phyloP scores from a whole-genome alignment of 164 flowering plant genomes.

The Piper longum region DNA sequence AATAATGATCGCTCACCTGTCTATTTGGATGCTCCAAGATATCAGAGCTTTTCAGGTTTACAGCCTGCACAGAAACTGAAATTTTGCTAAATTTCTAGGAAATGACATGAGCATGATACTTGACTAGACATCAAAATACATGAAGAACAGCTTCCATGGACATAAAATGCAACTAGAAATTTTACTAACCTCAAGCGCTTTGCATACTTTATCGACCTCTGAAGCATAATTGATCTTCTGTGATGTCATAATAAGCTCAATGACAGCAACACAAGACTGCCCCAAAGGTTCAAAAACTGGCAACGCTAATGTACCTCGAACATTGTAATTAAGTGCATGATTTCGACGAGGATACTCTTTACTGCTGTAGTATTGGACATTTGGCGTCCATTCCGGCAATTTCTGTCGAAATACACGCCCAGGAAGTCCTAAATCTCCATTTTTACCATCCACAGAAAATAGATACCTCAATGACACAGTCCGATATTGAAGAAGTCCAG shows the following conservation, averaged over 20 bases:
- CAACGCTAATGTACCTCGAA: slow-evolving; percentile 80
- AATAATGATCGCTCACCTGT: slow-evolving; percentile 26
- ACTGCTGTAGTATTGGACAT: slow-evolving; percentile 84
- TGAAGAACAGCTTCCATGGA: not conserved
- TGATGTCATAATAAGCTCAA: slow-evolving; percentile 73
- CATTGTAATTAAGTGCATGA: slow-evolving; percentile 71
- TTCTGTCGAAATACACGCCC: slow-evolving; percentile 84
- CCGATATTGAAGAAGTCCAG: slow-evolving; percentile 71
- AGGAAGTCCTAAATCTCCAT: slow-evolving; percentile 74
- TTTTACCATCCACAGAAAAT: slow-evolving; percentile 69
- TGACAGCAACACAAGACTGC: slow-evolving; percentile 79
- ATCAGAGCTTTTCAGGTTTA: slow-evolving; percentile 82
- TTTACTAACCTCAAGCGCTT: slow-evolving; percentile 86
- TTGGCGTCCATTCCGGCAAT: slow-evolving; percentile 95
- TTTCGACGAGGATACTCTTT: slow-evolving; percentile 63
- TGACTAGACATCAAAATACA: not conserved
- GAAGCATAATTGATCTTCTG: slow-evolving; percentile 40
- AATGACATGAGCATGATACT: not conserved
- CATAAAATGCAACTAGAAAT: not conserved
- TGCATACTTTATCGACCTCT: slow-evolving; percentile 96
- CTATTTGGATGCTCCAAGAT: slow-evolving; percentile 55
- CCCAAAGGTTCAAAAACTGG: slow-evolving; percentile 92
- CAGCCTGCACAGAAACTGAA: slow-evolving; percentile 66
- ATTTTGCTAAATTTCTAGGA: slow-evolving; percentile 10
- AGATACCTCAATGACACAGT: slow-evolving; percentile 62